Evolutionary conservation across 108 stramenopile species (phyloP).

Genomic region (Nannochloropsis gaditana): DNA sequence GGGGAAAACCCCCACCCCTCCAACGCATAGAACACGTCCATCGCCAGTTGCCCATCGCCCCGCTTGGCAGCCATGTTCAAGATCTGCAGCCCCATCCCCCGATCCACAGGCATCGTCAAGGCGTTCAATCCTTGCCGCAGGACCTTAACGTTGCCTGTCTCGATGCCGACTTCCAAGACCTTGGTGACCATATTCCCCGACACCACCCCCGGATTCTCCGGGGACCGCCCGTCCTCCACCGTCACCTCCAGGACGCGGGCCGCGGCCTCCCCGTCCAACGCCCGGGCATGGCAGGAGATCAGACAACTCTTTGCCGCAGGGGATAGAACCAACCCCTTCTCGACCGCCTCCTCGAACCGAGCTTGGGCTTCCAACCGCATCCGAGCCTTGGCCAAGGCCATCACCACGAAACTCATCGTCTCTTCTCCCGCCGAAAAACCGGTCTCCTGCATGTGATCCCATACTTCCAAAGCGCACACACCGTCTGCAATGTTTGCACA

Average conservation of each 20-base stretch:
- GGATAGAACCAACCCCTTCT: background rate
- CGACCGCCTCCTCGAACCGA: background rate
- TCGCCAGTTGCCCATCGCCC: slow-evolving; percentile 7
- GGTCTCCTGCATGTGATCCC: background rate
- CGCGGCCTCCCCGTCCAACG: background rate
- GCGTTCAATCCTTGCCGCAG: background rate
- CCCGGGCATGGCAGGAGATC: slow-evolving; percentile 5
- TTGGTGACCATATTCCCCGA: background rate
- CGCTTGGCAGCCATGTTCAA: background rate
- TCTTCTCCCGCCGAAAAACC: background rate
- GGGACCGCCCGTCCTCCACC: background rate
- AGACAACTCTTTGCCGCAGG: slow-evolving; percentile 2
- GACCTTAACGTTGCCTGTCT: background rate
- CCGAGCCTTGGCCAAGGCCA: slow-evolving; percentile 19
- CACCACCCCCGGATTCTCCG: background rate
- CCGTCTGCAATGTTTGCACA: background rate
- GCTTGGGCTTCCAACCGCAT: background rate
- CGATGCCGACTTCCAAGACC: background rate
- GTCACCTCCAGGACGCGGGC: background rate
- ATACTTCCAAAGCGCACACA: background rate
- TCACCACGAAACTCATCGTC: background rate
- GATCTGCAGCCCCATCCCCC: background rate
- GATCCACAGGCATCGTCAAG: background rate
- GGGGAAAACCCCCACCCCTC: background rate
- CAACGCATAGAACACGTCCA: slow-evolving; percentile 14